Base-by-base conservation (phyloP, 2,329 filamentous ascomycete genomes). In the Salinomyces thailandicus region DNA sequence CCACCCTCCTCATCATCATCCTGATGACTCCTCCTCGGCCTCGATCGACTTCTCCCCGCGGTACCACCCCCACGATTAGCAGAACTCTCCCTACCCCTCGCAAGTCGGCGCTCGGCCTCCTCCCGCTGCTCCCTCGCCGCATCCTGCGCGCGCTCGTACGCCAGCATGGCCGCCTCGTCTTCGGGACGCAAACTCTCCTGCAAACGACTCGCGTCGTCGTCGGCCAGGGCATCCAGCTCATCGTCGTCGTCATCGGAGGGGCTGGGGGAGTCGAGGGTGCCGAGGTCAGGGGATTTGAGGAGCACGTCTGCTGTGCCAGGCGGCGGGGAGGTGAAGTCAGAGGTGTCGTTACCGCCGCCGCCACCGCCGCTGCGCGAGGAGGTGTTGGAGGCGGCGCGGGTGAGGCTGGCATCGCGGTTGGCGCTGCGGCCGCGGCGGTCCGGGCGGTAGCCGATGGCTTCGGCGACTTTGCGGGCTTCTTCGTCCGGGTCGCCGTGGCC, bases 311-410 rank as follows among this genome's bases (percentile, higher is more conserved):
- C n/a, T n/a, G n/a, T n/a, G 18, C 38, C 35, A 12, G 37, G 28
- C 8, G 33, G 33, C 12, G 50, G 45, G 31, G 35, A 41, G 4
- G 37, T 38, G 7, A 48, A 16, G 24, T 48, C 44, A n/a, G n/a
- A n/a, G n/a, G n/a, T n/a, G n/a, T n/a, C n/a, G n/a, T n/a, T n/a
- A n/a, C n/a, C n/a, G n/a, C n/a, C n/a, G 3, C 20, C n/a, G 20
- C n/a, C 7, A 13, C 45, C 45, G 3, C 41, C 36, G 13, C 41
- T 44, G 20, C 40, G 18, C 14, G 42, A 13, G 35, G 34, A 20
- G 42, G 52, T 31, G 60, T 62, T 12, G 65, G 58, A 13, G 65
- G 68, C 26, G 69, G 62, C 5, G 24, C 52, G 42, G 2, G 52
- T 49, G 5, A 57, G 44, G 5, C 51, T 49, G 9, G 17, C 43